Evolutionary conservation across 768 basidiomycete genomes (phyloP).

Genomic region (Leccinum sublutescens): DNA sequence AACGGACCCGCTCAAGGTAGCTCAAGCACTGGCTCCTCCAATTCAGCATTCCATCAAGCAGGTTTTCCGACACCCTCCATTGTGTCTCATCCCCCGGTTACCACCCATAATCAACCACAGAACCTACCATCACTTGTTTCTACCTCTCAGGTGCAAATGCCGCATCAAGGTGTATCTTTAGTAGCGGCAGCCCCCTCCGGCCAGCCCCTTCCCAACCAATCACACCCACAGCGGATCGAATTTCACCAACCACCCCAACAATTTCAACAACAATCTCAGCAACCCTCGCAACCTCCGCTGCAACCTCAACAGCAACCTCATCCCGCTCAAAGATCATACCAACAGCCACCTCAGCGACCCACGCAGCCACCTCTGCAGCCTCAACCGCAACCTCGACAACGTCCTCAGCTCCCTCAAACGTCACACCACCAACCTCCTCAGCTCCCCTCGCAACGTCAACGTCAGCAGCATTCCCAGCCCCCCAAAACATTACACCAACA

Average conservation of each 20-base stretch:
- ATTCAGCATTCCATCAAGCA: not conserved
- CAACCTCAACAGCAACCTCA: constrained; percentile 1
- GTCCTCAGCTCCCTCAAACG: not conserved
- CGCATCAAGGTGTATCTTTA: constrained; percentile 2
- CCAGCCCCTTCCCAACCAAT: not conserved
- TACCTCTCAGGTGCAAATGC: constrained; percentile 5
- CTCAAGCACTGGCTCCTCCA: not conserved
- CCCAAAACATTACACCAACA: not conserved
- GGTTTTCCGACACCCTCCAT: not conserved
- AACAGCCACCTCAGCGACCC: not conserved
- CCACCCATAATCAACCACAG: constrained; percentile 3
- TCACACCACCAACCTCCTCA: not conserved
- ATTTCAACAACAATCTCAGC: constrained; percentile 3
- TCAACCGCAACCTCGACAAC: not conserved
- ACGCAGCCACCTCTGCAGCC: not conserved
- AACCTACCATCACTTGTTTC: not conserved
- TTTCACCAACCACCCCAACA: not conserved
- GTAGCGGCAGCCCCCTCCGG: not conserved
- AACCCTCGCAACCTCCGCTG: not conserved
- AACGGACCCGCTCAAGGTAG: not conserved
- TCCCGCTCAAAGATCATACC: not conserved
- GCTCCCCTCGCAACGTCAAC: not conserved
- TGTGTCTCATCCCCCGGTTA: not conserved
- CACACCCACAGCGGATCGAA: not conserved
- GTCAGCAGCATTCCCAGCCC: not conserved